Percentiles rank a stretch among this genome's conserved stretches.
phyloP scores from a whole-genome alignment of 371 early-diverging fungal species.

The Mucor mucedo region DNA sequence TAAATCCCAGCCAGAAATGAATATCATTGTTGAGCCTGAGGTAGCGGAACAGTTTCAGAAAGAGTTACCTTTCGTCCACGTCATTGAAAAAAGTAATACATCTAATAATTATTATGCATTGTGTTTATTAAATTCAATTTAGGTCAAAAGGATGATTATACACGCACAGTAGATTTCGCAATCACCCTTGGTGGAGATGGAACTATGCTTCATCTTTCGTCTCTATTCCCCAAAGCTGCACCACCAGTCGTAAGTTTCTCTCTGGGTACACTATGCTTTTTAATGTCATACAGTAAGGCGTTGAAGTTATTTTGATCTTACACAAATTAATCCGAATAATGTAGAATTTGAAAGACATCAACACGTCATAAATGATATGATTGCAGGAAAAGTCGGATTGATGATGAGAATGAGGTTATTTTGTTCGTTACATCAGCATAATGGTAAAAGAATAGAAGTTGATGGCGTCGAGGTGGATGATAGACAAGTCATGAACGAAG shows the following conservation, averaged over 20 bases:
- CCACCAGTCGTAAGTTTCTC: slow-evolving; percentile 94
- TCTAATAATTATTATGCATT: background rate
- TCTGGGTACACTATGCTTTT: slow-evolving; percentile 91
- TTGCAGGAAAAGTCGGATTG: slow-evolving; percentile 64
- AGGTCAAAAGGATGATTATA: slow-evolving; percentile 53
- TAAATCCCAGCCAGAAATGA: slow-evolving; percentile 57
- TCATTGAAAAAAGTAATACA: slow-evolving; percentile 54
- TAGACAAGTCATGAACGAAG: slow-evolving; percentile 86
- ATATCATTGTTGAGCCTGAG: slow-evolving; percentile 72
- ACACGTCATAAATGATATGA: slow-evolving; percentile 63
- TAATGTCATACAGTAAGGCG: slow-evolving; percentile 78
- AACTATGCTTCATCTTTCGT: slow-evolving; percentile 89
- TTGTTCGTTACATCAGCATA: slow-evolving; percentile 65
- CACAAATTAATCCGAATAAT: background rate
- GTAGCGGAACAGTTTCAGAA: slow-evolving; percentile 61
- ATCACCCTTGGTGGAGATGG: slow-evolving; percentile 97
- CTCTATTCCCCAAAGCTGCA: slow-evolving; percentile 76
- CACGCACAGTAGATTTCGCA: slow-evolving; percentile 79
- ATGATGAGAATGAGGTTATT: slow-evolving; percentile 79
- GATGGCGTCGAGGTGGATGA: slow-evolving; percentile 55
- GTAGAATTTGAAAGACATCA: slow-evolving; percentile 69
- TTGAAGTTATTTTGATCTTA: background rate
- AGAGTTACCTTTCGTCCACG: slow-evolving; percentile 62
- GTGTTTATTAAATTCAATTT: background rate
- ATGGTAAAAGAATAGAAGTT: slow-evolving; percentile 54